A percentile compares a stretch with the other conserved stretches of the same genome.
Evolutionary conservation across 805 yeast species (phyloP).

Genomic region (Pichia californica): DNA sequence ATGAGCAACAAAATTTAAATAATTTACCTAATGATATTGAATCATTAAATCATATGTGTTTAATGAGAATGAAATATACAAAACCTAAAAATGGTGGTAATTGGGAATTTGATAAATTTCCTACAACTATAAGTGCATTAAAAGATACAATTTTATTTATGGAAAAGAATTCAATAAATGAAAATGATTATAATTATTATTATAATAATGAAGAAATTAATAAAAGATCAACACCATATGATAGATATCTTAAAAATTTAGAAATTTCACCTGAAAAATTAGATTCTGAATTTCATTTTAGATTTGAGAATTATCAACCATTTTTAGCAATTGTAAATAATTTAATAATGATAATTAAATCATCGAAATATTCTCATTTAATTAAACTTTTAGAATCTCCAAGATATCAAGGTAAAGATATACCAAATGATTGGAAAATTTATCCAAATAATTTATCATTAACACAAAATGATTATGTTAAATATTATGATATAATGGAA

Average conservation of each 20-base stretch:
- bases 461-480: conserved; percentile 2
- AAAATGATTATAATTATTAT: background rate
- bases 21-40: conserved; percentile 4
- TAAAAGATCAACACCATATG: background rate
- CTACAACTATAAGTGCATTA: conserved; percentile 4
- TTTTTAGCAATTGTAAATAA: conserved; percentile 3
- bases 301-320: conserved; percentile 8
- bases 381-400: background rate
- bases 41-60: conserved; percentile 1
- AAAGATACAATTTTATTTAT: conserved; percentile 7
- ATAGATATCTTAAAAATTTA: conserved; percentile 1
- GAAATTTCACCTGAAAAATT: conserved; percentile 4
- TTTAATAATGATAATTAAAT: conserved; percentile 1
- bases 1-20: background rate
- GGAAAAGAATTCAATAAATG: conserved; percentile 5
- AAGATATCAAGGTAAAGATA: background rate
- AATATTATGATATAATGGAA: conserved; percentile 11
- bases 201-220: background rate
- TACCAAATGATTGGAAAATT: conserved; percentile 4
- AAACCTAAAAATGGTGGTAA: conserved; percentile 10
- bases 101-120: conserved; percentile 10
- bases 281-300: conserved; percentile 4
- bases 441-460: background rate
- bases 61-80: conserved; percentile 9
- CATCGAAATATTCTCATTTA: conserved; percentile 1